Conservation (phyloP, 179 eudicot genomes). For the Spinacia oleracea region DNA sequence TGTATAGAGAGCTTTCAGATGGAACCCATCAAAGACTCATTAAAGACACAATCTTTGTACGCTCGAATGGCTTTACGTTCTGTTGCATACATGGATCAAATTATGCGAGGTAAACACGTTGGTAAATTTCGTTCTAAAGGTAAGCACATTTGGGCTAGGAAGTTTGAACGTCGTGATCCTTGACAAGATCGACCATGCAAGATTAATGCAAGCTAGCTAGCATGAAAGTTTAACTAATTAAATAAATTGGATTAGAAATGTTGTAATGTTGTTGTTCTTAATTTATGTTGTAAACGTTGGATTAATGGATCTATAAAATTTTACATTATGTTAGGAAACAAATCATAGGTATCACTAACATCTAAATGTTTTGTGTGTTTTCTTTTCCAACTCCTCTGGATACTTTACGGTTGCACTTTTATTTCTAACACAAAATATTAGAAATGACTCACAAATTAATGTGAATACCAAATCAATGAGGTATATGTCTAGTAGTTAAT, state of each 20-base stretch:
- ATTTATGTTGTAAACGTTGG: neutral
- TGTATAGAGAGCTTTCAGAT: conserved; percentile 40
- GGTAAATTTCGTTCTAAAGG: conserved; percentile 42
- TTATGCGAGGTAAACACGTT: conserved; percentile 32
- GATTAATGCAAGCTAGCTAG: neutral
- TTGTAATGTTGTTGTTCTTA: neutral
- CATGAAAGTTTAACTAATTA: neutral
- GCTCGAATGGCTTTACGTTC: conserved; percentile 40
- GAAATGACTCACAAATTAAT: too few relatives aligned
- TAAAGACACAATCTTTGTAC: conserved; percentile 31
- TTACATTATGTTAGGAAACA: too few relatives aligned
- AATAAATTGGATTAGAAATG: neutral
- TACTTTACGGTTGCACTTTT: too few relatives aligned
- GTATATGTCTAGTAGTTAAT: too few relatives aligned
- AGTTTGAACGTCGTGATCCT: conserved; percentile 39
- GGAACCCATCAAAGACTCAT: neutral
- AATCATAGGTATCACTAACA: too few relatives aligned
- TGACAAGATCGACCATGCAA: neutral
- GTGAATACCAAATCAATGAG: too few relatives aligned
- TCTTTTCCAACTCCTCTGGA: too few relatives aligned
- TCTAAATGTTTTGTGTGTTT: too few relatives aligned
- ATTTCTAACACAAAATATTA: too few relatives aligned
- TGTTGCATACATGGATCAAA: conserved; percentile 36
- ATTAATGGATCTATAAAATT: too few relatives aligned
- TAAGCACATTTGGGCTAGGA: conserved; percentile 61